These are phyloP conservation scores for Rhizophora apiculata DNA, from an alignment of 345 rosid genomes.

Conservation along the genomic window DNA sequence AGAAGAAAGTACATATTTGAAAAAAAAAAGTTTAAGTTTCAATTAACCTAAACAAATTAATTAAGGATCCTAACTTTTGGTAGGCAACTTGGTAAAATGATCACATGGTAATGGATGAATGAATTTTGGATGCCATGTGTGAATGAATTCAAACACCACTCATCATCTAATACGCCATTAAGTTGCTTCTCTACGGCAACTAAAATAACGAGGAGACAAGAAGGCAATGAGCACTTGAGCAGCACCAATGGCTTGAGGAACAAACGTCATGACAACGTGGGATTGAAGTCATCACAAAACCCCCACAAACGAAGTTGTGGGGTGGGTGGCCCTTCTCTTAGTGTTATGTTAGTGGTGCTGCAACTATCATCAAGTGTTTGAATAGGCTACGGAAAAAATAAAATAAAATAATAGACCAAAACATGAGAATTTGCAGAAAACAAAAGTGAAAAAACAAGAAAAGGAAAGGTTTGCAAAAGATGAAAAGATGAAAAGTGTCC, in stretches of 20 bases:
- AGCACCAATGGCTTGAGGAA: background rate
- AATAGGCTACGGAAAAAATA: conserved; percentile 13
- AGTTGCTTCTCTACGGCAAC: no score
- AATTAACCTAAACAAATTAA: no score
- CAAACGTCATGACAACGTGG: conserved; percentile 62
- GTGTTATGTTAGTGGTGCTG: conserved; percentile 45
- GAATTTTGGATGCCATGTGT: no score
- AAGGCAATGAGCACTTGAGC: background rate
- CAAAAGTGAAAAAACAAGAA: conserved; percentile 12
- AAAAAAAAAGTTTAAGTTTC: no score
- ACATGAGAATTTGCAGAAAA: conserved; percentile 8
- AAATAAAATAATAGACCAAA: background rate
- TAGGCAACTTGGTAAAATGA: no score
- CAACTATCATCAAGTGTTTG: conserved; percentile 57
- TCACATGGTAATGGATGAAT: no score
- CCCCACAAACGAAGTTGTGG: conserved; percentile 9
- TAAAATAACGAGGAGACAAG: background rate
- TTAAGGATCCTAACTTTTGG: no score
- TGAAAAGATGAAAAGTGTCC: conserved; percentile 38
- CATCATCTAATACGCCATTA: no score
- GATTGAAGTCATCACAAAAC: conserved; percentile 52
- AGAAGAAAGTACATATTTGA: no score
- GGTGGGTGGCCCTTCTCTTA: conserved; percentile 19
- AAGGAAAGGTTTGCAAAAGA: conserved; percentile 32
- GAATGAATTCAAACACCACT: no score